Evolutionary conservation across 441 rosid genomes (phyloP).

Genomic region (Euphorbia corollata): DNA sequence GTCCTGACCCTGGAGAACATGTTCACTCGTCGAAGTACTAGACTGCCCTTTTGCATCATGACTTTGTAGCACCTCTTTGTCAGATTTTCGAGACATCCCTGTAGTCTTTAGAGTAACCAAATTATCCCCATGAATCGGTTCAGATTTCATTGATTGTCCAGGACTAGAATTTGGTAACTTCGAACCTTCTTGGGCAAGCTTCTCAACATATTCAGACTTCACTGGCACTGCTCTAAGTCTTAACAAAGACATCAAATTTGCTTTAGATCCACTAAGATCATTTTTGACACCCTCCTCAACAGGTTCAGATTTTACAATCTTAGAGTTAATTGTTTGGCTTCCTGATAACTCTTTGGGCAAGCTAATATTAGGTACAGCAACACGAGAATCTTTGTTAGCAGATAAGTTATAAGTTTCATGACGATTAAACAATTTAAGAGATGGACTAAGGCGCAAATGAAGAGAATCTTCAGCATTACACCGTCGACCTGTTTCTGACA

Average conservation of each 20-base stretch:
- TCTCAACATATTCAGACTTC: conserved; percentile 45
- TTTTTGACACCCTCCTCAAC: conserved; percentile 35
- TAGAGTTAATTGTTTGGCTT: conserved; percentile 23
- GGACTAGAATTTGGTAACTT: conserved; percentile 22
- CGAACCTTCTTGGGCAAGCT: conserved; percentile 19
- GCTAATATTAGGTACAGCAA: conserved; percentile 22
- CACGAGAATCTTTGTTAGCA: conserved; percentile 19
- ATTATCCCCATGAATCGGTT: conserved; percentile 32
- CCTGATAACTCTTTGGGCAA: conserved; percentile 18
- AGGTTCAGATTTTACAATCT: conserved; percentile 55
- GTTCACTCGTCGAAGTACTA: conserved; percentile 26
- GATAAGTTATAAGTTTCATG: conserved; percentile 30
- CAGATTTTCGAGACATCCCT: conserved; percentile 26
- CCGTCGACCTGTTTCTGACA: conserved; percentile 23
- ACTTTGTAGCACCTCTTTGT: conserved; percentile 22
- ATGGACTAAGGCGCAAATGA: conserved; percentile 47
- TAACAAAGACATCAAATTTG: conserved; percentile 16
- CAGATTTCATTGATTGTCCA: conserved; percentile 40
- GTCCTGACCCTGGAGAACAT: conserved; percentile 18
- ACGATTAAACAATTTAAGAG: conserved; percentile 22
- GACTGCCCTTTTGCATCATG: conserved; percentile 16
- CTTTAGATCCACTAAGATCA: conserved; percentile 24
- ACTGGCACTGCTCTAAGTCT: conserved; percentile 19
- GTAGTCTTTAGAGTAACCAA: conserved; percentile 22
- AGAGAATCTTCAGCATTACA: conserved; percentile 39